Evolutionary conservation across 78 protist genomes (phyloP).

Genomic region (Dictyostelium citrinum): DNA sequence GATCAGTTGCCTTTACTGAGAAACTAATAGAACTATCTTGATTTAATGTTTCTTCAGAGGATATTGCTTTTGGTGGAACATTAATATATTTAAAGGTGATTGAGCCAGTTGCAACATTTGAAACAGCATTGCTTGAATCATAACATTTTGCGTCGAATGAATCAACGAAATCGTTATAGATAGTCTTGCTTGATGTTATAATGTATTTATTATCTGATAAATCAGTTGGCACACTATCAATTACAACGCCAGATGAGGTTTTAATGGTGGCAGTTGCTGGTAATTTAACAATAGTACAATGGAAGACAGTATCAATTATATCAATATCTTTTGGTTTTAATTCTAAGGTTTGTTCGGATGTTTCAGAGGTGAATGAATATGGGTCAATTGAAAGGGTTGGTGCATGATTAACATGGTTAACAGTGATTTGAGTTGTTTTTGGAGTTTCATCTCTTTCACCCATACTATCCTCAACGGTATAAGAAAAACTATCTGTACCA

Average conservation of each 20-base stretch:
- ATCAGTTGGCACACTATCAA: not conserved
- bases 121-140: not conserved
- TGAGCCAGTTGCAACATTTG: not conserved
- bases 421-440: not conserved
- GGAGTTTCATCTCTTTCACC: not conserved
- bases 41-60: not conserved
- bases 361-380: not conserved
- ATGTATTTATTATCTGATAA: not conserved
- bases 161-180: not conserved
- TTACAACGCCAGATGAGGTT: not conserved
- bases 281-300: not conserved
- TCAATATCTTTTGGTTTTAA: not conserved
- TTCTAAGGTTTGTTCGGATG: not conserved
- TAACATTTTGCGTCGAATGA: not conserved
- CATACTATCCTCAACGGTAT: not conserved
- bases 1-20: not conserved
- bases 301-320: not conserved
- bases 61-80: constrained; percentile 4
- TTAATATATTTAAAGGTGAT: not conserved
- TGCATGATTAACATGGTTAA: not conserved
- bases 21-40: not conserved
- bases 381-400: not conserved
- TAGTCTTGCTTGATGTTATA: too few relatives aligned
- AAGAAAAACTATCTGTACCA: constrained; percentile 25
- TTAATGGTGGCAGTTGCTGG: not conserved